A percentile compares a stretch with the other conserved stretches of the same genome.
phyloP scores from a whole-genome alignment of 768 basidiomycete genomes.

The Phylloporus arenicola region DNA sequence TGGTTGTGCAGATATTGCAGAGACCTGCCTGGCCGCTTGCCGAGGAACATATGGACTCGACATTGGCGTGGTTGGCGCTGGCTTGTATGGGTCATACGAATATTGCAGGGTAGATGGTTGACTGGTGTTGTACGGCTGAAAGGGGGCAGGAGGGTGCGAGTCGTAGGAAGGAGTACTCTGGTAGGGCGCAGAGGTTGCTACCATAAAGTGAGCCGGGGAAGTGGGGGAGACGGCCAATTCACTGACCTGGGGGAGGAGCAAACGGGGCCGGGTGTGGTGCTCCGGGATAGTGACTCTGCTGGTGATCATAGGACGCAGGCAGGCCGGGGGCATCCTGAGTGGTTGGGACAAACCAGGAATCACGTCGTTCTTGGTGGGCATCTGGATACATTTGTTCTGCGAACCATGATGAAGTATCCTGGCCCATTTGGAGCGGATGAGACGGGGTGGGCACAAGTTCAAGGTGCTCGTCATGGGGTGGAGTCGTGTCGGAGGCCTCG shows the following conservation, averaged over 20 bases:
- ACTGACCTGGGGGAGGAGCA: slow-evolving; percentile 23
- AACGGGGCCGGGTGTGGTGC: slow-evolving; percentile 13
- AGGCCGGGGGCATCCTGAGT: slow-evolving; percentile 11
- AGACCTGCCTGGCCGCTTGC: slow-evolving; percentile 9
- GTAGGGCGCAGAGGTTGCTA: slow-evolving; percentile 11
- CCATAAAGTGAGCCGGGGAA: slow-evolving; percentile 5
- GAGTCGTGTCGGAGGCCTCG: slow-evolving; percentile 28
- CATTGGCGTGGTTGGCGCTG: slow-evolving; percentile 12
- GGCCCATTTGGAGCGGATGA: slow-evolving; percentile 28
- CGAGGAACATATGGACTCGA: slow-evolving; percentile 22
- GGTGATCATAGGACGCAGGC: slow-evolving; percentile 21
- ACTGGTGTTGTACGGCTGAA: slow-evolving; percentile 12
- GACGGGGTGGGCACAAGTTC: slow-evolving; percentile 16
- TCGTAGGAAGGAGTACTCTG: slow-evolving; percentile 17
- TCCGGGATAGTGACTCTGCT: slow-evolving; percentile 31
- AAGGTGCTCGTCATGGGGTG: slow-evolving; percentile 23
- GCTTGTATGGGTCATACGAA: slow-evolving; percentile 36
- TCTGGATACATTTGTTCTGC: slow-evolving; percentile 30
- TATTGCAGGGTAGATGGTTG: slow-evolving; percentile 14
- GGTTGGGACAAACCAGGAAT: slow-evolving; percentile 25
- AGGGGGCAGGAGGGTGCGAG: slow-evolving; percentile 20
- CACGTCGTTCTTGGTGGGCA: slow-evolving; percentile 20
- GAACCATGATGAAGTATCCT: slow-evolving; percentile 37
- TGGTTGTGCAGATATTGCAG: slow-evolving; percentile 14
- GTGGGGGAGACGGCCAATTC: neutral